Conservation (phyloP, 1,284 basidiomycete genomes). For the Psilocybe mexicana region DNA sequence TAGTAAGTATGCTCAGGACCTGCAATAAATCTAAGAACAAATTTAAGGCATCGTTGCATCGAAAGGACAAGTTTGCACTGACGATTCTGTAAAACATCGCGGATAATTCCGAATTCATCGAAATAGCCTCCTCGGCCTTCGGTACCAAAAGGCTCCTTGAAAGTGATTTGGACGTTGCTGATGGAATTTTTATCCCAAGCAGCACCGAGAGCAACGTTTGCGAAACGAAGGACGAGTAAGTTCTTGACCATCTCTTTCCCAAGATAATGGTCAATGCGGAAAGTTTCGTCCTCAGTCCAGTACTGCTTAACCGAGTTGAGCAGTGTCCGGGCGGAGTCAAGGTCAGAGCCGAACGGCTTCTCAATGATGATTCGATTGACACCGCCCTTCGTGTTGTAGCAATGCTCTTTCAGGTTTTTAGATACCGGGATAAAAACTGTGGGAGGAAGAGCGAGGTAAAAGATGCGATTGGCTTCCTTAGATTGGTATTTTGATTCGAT, state of each 20-base stretch:
- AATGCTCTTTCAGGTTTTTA: constrained; percentile 78
- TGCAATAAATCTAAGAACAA: constrained; percentile 78
- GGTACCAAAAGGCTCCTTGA: constrained; percentile 97
- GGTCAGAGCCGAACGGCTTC: constrained; percentile 96
- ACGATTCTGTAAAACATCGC: constrained; percentile 97
- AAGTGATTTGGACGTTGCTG: constrained; percentile 95
- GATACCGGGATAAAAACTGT: constrained; percentile 91
- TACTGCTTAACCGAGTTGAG: constrained; percentile 79
- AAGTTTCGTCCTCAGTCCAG: constrained; percentile 95
- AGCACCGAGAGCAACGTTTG: constrained; percentile 85
- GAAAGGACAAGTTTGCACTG: constrained; percentile 37
- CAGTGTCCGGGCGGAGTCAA: constrained; percentile 82
- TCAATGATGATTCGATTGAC: constrained; percentile 93
- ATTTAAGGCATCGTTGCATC: constrained; percentile 5
- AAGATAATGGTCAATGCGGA: constrained; percentile 97
- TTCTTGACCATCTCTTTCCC: constrained; percentile 99
- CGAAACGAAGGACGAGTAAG: constrained; percentile 90
- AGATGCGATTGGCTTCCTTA: constrained; percentile 76
- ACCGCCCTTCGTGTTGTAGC: constrained; percentile 69
- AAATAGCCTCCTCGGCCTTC: constrained; percentile 98
- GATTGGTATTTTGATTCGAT: constrained; percentile 73
- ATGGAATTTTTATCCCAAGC: constrained; percentile 94
- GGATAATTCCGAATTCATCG: constrained; percentile 97
- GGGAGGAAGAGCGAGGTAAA: constrained; percentile 94
- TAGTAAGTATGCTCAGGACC: constrained; percentile 88